Conservation (phyloP, 306 rosid genomes). For the Glycine tomentella region DNA sequence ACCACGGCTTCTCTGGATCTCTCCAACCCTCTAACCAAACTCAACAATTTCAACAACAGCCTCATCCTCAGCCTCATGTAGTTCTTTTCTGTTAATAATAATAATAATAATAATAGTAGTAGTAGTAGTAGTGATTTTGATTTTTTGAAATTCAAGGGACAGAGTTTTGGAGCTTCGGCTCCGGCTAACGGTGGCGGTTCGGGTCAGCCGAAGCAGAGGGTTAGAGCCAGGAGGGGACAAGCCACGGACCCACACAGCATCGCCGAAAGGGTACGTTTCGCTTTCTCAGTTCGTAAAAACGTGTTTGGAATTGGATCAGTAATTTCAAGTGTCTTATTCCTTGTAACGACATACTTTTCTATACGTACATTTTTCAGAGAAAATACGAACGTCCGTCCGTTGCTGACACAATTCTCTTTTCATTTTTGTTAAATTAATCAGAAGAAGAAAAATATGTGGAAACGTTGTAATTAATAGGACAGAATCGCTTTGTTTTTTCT, state of each 20-base stretch:
- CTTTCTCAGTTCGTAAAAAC: too few species aligned
- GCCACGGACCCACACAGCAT: slow-evolving; percentile 99
- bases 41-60: slow-evolving; percentile 62
- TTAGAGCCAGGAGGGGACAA: slow-evolving; percentile 96
- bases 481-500: background rate
- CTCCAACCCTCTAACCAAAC: slow-evolving; percentile 55
- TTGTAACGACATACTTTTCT: background rate
- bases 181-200: slow-evolving; percentile 54
- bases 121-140: too few species aligned
- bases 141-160: slow-evolving; percentile 39
- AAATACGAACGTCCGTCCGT: slow-evolving; percentile 21
- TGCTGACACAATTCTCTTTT: slow-evolving; percentile 4
- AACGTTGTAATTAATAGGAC: background rate
- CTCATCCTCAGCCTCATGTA: slow-evolving; percentile 43
- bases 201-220: slow-evolving; percentile 86
- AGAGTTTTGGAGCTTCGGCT: slow-evolving; percentile 59
- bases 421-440: background rate
- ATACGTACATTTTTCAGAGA: background rate
- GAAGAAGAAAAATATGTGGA: background rate
- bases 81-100: too few species aligned
- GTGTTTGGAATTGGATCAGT: background rate
- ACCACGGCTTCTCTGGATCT: slow-evolving; percentile 69
- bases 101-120: too few species aligned
- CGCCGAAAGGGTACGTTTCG: slow-evolving; percentile 81
- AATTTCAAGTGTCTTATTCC: slow-evolving; percentile 42